These are phyloP conservation scores for Phaeosphaeria sp. DNA, from an alignment of 2,329 filamentous ascomycete genomes.

Conservation along the genomic window DNA sequence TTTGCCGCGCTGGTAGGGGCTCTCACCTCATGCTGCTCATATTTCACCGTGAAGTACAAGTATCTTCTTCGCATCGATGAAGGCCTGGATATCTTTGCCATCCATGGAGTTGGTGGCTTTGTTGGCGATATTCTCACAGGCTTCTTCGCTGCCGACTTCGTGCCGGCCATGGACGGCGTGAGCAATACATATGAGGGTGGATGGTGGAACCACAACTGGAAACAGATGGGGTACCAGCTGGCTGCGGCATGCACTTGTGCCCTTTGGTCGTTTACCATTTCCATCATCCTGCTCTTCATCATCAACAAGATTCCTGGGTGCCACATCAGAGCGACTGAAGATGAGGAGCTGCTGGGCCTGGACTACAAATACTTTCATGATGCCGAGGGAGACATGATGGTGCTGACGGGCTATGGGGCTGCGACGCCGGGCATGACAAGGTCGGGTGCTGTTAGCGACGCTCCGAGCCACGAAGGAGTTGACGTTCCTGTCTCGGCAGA, in stretches of 20 bases:
- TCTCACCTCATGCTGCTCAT: constrained; percentile 58
- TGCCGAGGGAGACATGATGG: constrained; percentile 29
- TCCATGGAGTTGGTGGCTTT: constrained; percentile 66
- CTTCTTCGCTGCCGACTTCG: constrained; percentile 60
- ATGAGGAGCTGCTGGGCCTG: constrained; percentile 62
- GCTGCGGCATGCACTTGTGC: constrained; percentile 64
- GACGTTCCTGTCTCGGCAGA: constrained; percentile 17
- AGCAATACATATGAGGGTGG: constrained; percentile 57
- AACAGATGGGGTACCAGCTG: constrained; percentile 65
- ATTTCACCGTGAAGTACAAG: constrained; percentile 56
- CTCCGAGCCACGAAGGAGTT: constrained; percentile 29
- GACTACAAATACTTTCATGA: constrained; percentile 60
- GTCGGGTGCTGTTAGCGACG: constrained; percentile 15
- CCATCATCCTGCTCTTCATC: constrained; percentile 60
- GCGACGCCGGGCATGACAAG: constrained; percentile 16
- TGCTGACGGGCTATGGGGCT: constrained; percentile 27
- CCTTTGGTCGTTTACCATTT: constrained; percentile 62
- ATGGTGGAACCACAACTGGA: constrained; percentile 60
- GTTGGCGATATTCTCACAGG: constrained; percentile 65
- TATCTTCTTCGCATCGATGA: constrained; percentile 63
- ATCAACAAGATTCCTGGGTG: constrained; percentile 66
- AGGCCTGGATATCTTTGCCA: constrained; percentile 66
- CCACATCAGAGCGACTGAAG: constrained; percentile 62
- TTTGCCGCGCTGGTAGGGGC: constrained; percentile 60
- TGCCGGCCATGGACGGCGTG: constrained; percentile 61